Base-by-base conservation (phyloP, 148 eudicot species). In the Nepenthes mirabilis region DNA sequence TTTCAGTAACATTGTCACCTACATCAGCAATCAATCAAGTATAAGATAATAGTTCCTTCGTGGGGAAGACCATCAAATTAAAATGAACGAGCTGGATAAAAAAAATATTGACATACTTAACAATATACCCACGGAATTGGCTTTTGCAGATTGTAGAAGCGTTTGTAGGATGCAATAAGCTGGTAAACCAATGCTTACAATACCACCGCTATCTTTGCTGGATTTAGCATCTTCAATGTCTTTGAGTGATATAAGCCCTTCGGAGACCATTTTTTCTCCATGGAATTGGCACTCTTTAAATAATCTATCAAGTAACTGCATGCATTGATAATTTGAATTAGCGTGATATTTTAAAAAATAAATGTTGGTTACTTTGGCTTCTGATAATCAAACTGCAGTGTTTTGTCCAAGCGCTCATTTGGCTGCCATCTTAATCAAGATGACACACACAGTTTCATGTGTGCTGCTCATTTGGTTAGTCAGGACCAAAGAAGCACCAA, bases 141-240 rank as follows among this genome's bases (percentile, higher is more conserved):
- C 82, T 73, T 79, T 84, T 37, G 77, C 96, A n/a, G 96, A 93
- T 45, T 83, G 87, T 52, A 88, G 12, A 52, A 93, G 83, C 50
- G 76, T 63, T 64, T 77, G 88, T 57, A 86, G 82, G 62, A 88
- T 61, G 77, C 76, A 77, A 68, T 82, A 88, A 59, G 98, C 91
- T 35, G 91, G 95, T 67, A 93, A 81, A 56, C 98, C 98, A 33
- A 74, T 65, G 76, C 79, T 74, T 55, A 93, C 68, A 53, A 82
- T 76, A 61, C 78, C 70, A 13, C 78, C 68, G 10, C 57, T 63
- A 43, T 70, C 82, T 79, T 82, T 86, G 35, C 79, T 77, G 5
- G 79, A 73, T 68, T 76, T 88, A 2, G 88, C 86, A 77, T 86
- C 85, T 76, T 82, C 91, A 37, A 93, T 73, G 66, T 93, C 98